phyloP scores from a whole-genome alignment of 208 protist species.

The Trypanosoma lewisi region DNA sequence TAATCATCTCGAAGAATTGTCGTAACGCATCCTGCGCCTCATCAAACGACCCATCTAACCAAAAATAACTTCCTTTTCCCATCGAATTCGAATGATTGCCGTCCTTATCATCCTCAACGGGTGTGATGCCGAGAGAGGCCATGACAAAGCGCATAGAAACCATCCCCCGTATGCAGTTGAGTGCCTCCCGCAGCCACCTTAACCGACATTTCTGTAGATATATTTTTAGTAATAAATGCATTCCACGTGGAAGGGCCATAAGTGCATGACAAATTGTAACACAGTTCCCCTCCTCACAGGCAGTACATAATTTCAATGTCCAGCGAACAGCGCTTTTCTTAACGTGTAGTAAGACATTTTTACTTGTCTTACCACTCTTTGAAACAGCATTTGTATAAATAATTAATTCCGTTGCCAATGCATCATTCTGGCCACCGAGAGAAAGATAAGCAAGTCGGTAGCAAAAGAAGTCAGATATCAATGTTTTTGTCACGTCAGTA shows the following conservation, averaged over 20 bases:
- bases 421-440: slow-evolving; percentile 77
- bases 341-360: slow-evolving; percentile 14
- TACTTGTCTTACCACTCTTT: slow-evolving; percentile 8
- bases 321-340: slow-evolving; percentile 35
- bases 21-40: slow-evolving; percentile 36
- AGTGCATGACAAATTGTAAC: slow-evolving; percentile 44
- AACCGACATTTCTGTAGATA: slow-evolving; percentile 76
- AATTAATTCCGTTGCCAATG: slow-evolving; percentile 81
- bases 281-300: slow-evolving; percentile 74
- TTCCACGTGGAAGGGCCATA: slow-evolving; percentile 43
- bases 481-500: slow-evolving; percentile 21
- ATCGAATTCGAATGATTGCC: background rate
- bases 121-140: slow-evolving; percentile 60
- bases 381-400: slow-evolving; percentile 57
- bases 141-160: slow-evolving; percentile 60
- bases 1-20: slow-evolving; percentile 65
- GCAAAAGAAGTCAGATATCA: slow-evolving; percentile 72
- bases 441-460: slow-evolving; percentile 84
- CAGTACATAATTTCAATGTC: slow-evolving; percentile 54
- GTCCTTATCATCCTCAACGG: slow-evolving; percentile 12
- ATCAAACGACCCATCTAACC: slow-evolving; percentile 62
- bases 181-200: slow-evolving; percentile 60
- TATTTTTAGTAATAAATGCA: slow-evolving; percentile 70
- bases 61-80: slow-evolving; percentile 29
- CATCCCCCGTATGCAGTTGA: slow-evolving; percentile 48